Conservation (phyloP, 1,284 basidiomycete genomes). For the Leccinum pseudoinsigne region DNA sequence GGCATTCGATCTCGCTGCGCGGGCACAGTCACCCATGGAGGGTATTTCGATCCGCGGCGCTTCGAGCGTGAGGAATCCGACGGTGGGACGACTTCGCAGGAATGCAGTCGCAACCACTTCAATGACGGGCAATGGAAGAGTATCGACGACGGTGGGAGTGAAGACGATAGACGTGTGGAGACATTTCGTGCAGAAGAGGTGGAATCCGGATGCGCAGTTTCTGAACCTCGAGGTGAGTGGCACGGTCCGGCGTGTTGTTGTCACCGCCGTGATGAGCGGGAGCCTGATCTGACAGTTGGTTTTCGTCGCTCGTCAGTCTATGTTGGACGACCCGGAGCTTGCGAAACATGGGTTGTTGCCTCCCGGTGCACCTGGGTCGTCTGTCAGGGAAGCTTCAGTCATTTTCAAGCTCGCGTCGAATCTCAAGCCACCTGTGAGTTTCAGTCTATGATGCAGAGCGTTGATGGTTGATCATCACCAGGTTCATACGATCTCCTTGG, state of each 20-base stretch:
- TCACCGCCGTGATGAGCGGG: background rate
- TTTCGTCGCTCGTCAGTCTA: conserved; percentile 37
- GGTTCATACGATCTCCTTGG: conserved; percentile 79
- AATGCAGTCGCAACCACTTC: conserved; percentile 46
- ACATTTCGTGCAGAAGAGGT: conserved; percentile 69
- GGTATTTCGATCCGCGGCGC: conserved; percentile 35
- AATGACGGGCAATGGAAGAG: conserved; percentile 15
- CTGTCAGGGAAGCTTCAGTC: conserved; percentile 69
- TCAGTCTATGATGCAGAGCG: background rate
- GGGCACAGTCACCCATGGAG: conserved; percentile 34
- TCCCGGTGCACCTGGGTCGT: conserved; percentile 63
- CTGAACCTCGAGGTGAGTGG: conserved; percentile 76
- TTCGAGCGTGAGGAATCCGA: conserved; percentile 34
- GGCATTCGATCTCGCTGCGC: conserved; percentile 34
- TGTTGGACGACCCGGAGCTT: conserved; percentile 74
- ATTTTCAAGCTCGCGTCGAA: conserved; percentile 84
- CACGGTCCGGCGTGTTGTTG: background rate
- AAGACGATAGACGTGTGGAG: conserved; percentile 65
- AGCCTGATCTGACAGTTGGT: conserved; percentile 22
- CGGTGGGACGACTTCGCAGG: conserved; percentile 53
- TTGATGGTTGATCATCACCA: conserved; percentile 30
- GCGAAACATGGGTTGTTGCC: conserved; percentile 63
- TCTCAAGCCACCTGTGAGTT: conserved; percentile 69
- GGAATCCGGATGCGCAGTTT: conserved; percentile 65
- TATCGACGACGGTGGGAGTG: conserved; percentile 17